Conservation (phyloP, 2,329 filamentous ascomycete species). For the Clarireedia homoeocarpa region DNA sequence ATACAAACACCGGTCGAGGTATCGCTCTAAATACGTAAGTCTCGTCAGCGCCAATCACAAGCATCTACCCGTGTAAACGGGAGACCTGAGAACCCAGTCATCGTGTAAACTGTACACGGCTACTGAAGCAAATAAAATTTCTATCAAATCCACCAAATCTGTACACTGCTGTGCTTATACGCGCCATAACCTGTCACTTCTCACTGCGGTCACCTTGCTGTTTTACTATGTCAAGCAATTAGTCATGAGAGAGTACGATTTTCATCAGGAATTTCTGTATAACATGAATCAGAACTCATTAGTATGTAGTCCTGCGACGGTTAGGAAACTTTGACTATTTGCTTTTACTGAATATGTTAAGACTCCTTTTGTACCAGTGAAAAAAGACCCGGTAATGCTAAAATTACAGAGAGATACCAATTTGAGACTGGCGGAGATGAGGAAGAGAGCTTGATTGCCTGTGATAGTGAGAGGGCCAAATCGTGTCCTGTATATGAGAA, state of each 20-base stretch:
- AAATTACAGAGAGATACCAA: slow-evolving; percentile 12
- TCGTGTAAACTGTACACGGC: no score
- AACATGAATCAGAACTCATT: neutral
- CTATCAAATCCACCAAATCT: no score
- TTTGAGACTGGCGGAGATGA: slow-evolving; percentile 1
- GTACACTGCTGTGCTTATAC: no score
- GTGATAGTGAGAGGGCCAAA: neutral
- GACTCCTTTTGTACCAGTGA: neutral
- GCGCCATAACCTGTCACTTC: no score
- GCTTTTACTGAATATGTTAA: neutral
- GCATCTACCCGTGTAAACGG: no score
- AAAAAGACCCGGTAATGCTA: slow-evolving; percentile 4
- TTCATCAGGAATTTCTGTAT: neutral
- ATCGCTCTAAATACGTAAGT: no score
- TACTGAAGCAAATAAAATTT: no score
- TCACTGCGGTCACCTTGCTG: no score
- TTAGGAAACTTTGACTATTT: neutral
- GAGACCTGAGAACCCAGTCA: no score
- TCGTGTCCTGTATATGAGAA: neutral
- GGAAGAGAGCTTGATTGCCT: neutral
- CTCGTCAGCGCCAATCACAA: no score
- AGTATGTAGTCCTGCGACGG: neutral
- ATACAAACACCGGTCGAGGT: no score
- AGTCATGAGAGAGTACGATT: neutral
- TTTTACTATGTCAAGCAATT: neutral